Percentiles rank a stretch among this genome's conserved stretches.
These are phyloP conservation scores for Euphorbia lathyris DNA, from an alignment of 345 rosid genomes.

Conservation along the genomic window DNA sequence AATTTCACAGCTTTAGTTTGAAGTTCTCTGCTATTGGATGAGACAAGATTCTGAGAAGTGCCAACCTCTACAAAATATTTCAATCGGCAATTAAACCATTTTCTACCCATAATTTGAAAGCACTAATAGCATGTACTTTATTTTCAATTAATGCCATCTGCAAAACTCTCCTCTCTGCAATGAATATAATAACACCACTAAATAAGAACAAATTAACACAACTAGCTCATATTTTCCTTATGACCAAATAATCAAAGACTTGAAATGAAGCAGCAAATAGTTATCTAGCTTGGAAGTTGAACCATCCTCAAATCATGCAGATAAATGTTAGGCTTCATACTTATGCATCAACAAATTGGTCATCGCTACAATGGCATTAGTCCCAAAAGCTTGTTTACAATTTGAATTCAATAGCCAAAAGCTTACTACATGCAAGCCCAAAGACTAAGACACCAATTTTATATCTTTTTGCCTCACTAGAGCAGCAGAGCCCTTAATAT, in stretches of 20 bases:
- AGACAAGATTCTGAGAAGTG: conserved; percentile 43
- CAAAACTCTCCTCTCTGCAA: neutral
- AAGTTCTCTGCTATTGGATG: conserved; percentile 47
- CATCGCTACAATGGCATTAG: neutral
- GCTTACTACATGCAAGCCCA: neutral
- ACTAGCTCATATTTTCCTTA: neutral
- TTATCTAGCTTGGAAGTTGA: neutral
- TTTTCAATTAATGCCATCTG: neutral
- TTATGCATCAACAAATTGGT: neutral
- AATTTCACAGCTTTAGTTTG: conserved; percentile 61
- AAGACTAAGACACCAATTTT: neutral
- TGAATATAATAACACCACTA: neutral
- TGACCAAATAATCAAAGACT: neutral
- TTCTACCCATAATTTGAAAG: neutral
- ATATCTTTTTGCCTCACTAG: neutral
- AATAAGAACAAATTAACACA: neutral
- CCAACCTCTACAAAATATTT: conserved; percentile 55
- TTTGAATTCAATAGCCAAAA: neutral
- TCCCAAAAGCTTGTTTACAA: neutral
- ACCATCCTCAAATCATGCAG: neutral
- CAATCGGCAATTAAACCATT: conserved; percentile 17
- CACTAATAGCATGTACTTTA: neutral
- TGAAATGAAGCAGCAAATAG: neutral
- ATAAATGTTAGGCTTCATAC: neutral
- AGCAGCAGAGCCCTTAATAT: neutral